Evolutionary conservation across 208 protist species (phyloP), one percentile per base, ranked within the genome.

Genomic region (Herpetomonas tarakana): DNA sequence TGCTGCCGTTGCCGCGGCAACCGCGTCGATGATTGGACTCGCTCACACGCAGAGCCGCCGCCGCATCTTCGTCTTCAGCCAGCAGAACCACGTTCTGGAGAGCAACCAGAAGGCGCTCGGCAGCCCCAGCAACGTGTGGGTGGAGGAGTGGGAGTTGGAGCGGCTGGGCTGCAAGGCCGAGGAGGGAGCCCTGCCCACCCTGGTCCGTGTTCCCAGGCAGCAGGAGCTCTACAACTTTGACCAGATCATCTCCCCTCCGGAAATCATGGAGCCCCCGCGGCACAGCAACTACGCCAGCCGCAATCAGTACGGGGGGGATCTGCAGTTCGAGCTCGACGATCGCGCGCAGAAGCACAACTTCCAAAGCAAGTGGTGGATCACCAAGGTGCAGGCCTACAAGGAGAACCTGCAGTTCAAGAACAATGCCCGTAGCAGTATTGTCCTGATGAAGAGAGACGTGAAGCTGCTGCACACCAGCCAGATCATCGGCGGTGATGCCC

Each of bases 211-310:
- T 27, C 82, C 91, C 27, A 94, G 92, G 65, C 84, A 82, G 55
- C 75, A 92, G 38, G 88, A 94, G 71, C 70, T 94, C 27, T 94
- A 74, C 66, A 94, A 94, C 78, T 92, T 92, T 68, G 85, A 94
- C 57, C 84, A 94, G 69, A 79, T 94, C 19, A 52, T 89, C 24
- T 70, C 76, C 24, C 84, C 82, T 3, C 84, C 83, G 16, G 88
- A 94, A 71, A 72, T 92, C 52, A 91, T 92, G 82, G 84, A 92
- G 71, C 81, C 83, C 0, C 84, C 84, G 26, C 82, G 76, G 59
- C 88, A 94, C 80, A 94, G 83, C 81, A 91, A 81, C 71, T 94
- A 92, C 78, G 83, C 76, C 68, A 89, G 73, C 39, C 85, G 84
- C 28, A 90, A 88, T 50, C 73, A 81, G 28, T 94, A 94, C 52